Percentiles rank a stretch among this genome's conserved stretches.
Evolutionary conservation across 306 rosid genomes (phyloP).

Genomic region (Quercus dentata): DNA sequence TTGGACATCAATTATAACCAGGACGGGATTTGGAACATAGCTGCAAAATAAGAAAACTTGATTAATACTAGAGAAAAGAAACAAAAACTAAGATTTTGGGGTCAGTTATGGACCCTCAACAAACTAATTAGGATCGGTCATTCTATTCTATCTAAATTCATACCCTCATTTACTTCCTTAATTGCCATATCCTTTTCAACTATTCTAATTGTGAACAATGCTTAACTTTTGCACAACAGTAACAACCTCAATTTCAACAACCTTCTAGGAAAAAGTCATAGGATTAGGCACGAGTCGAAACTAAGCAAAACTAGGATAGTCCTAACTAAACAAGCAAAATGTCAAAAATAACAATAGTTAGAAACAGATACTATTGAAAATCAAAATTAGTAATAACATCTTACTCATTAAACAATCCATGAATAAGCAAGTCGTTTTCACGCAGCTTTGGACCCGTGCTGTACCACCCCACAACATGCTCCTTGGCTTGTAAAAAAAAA

Average conservation of each 20-base stretch:
- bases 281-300: neutral
- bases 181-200: no score
- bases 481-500: constrained; percentile 64
- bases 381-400: neutral
- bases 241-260: neutral
- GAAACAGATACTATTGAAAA: neutral
- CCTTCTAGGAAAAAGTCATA: neutral
- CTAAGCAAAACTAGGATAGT: neutral
- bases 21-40: constrained; percentile 79
- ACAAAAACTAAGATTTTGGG: no score
- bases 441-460: constrained; percentile 94
- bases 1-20: constrained; percentile 86
- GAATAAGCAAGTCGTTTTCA: constrained; percentile 87
- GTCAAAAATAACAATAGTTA: neutral
- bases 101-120: no score
- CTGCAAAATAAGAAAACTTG: constrained; percentile 27
- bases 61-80: neutral
- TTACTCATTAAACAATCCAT: constrained; percentile 73
- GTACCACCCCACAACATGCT: constrained; percentile 94
- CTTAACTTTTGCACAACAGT: no score
- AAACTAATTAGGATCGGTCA: no score
- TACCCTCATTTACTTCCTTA: no score
- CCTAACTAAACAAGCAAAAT: neutral
- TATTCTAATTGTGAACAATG: no score
- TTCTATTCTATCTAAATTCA: no score